Evolutionary conservation across 1,139 yeast species (phyloP).

Genomic region (Kodamaea anthophila): DNA sequence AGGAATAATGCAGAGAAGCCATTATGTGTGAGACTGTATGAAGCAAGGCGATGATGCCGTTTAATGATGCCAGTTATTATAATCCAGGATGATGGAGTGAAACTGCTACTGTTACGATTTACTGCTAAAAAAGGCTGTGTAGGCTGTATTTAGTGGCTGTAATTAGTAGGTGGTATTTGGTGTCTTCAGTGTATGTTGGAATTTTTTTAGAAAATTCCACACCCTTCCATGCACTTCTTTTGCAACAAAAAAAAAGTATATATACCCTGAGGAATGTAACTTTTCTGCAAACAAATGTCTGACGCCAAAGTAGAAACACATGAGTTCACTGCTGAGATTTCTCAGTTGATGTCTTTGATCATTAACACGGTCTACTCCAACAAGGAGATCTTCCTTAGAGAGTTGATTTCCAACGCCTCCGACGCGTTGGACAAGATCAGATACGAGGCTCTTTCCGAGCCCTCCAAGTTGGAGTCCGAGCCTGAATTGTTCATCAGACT

Average conservation of each 20-base stretch:
- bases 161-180: no score
- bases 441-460: constrained; percentile 92
- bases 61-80: no score
- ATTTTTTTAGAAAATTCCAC: constrained; percentile 9
- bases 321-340: constrained; percentile 99
- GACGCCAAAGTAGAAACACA: constrained; percentile 66
- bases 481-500: constrained; percentile 96
- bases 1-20: no score
- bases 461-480: constrained; percentile 86
- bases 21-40: no score
- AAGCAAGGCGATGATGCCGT: no score
- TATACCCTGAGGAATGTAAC: constrained; percentile 2
- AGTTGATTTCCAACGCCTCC: constrained; percentile 95
- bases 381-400: constrained; percentile 99
- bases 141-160: no score
- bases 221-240: constrained; percentile 11
- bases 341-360: constrained; percentile 99
- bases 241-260: constrained; percentile 8
- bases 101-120: no score
- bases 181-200: no score
- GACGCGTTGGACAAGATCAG: constrained; percentile 96
- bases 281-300: constrained; percentile 37
- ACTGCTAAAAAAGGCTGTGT: no score
- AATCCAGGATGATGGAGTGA: no score
- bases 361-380: constrained; percentile 99